These are phyloP conservation scores for Kalanchoe fedtschenkoi DNA, from an alignment of 164 flowering plant genomes.

Conservation along the genomic window DNA sequence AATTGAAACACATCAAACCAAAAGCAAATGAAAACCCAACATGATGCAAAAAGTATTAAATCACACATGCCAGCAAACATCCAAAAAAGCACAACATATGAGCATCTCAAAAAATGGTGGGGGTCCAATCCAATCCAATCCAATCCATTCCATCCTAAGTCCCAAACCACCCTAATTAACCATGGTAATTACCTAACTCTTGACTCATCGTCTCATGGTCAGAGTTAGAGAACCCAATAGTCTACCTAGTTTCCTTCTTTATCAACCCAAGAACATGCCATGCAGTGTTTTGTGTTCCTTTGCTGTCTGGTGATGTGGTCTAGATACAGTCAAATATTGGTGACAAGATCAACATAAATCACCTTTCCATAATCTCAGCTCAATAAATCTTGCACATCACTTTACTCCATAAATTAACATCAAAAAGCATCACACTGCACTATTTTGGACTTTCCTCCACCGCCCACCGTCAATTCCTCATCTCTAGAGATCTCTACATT, in stretches of 20 bases:
- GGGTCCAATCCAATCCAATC: not conserved
- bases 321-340: too few relatives aligned
- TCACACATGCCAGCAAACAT: conserved; percentile 2
- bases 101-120: not conserved
- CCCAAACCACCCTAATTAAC: not conserved
- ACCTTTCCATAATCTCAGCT: not conserved
- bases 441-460: conserved; percentile 5
- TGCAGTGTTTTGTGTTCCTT: not conserved
- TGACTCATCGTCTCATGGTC: too few relatives aligned
- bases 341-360: not conserved
- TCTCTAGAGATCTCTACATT: conserved; percentile 1
- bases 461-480: conserved; percentile 1
- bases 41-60: too few relatives aligned
- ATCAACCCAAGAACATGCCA: not conserved
- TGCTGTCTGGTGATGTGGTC: not conserved
- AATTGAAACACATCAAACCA: too few relatives aligned
- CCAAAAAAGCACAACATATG: not conserved
- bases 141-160: not conserved
- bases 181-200: too few relatives aligned
- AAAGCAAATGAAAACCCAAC: too few relatives aligned
- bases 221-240: too few relatives aligned
- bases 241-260: not conserved
- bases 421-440: not conserved
- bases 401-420: not conserved
- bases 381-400: not conserved